These are phyloP conservation scores for Pestalotiopsis sp. DNA, from an alignment of 2,329 filamentous ascomycete species.

Conservation along the genomic window DNA sequence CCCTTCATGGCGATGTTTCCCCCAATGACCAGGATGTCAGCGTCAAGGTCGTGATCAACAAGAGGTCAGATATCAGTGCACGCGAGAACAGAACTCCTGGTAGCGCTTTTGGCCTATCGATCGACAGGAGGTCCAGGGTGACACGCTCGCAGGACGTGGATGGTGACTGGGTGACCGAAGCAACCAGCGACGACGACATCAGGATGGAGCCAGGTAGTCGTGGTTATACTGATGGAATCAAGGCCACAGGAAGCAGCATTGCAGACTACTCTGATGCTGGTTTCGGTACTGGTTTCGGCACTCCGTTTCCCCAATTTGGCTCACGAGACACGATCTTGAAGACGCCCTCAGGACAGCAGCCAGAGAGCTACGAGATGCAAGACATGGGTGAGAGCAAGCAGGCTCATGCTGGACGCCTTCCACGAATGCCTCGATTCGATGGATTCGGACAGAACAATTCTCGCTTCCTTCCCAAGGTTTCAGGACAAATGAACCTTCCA, in stretches of 20 bases:
- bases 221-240: slow-evolving; percentile 15
- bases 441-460: slow-evolving; percentile 21
- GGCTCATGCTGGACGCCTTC: slow-evolving; percentile 15
- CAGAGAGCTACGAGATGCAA: slow-evolving; percentile 16
- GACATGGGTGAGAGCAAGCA: slow-evolving; percentile 21
- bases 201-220: background rate
- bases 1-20: background rate
- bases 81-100: background rate
- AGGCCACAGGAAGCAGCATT: slow-evolving; percentile 43
- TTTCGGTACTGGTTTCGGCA: background rate
- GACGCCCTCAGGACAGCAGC: slow-evolving; percentile 15
- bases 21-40: slow-evolving; percentile 8
- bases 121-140: background rate
- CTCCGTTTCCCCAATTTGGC: slow-evolving; percentile 12
- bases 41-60: slow-evolving; percentile 24
- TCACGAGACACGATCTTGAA: slow-evolving; percentile 24
- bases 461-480: slow-evolving; percentile 14
- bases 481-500: slow-evolving; percentile 1
- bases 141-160: slow-evolving; percentile 26
- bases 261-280: slow-evolving; percentile 45
- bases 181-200: slow-evolving; percentile 31
- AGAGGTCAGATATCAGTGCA: background rate
- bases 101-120: slow-evolving; percentile 4
- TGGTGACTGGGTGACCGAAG: slow-evolving; percentile 41
- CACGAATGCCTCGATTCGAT: slow-evolving; percentile 8